Evolutionary conservation across 2,329 filamentous ascomycete genomes (phyloP), one percentile per base, ranked within the genome.

Genomic region (Pseudogymnoascus pannorum): DNA sequence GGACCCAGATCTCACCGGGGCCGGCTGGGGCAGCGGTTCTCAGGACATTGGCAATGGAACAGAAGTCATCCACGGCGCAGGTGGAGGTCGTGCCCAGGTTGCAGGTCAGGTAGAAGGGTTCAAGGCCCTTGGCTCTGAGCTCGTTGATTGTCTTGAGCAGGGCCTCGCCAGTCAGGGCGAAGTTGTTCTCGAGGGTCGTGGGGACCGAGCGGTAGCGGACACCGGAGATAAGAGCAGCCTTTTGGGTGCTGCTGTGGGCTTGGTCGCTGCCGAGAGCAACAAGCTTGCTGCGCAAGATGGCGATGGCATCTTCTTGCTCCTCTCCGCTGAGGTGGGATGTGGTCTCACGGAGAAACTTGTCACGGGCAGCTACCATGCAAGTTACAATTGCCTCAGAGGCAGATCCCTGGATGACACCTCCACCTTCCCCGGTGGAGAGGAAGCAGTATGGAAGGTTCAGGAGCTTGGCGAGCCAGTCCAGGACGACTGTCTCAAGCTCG

Each of bases 321-420:
- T 81, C 77, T 1, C 76, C 75, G 2, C 75, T 71, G 36, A 82
- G 72, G 61, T 79, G 72, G 4, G 81, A 78, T 0, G 83, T 82
- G 7, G 81, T 81, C 61, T 84, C 81, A 18, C 82, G 78, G 5
- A 94, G 79, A 70, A 88, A 90, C 71, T 88, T 83, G 71, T 97
- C 93, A 11, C 92, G 80, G 0, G 93, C 93, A 2, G 92, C 92
- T 1, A 95, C 88, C 80, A 97, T 88, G 66, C 89, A 87, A 0
- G 91, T 95, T 5, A 94, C 83, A 44, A 96, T 83, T 12, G 92
- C 90, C 76, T 97, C 93, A 63, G 87, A 92, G 0, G 93, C 92
- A 33, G 87, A 92, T 20, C 93, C 92, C 73, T 97, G 92, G 64
- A 97, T 94, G n/a, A 97, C 92, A 31, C 93, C 93, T 18, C 93